phyloP scores from a whole-genome alignment of 2,329 filamentous ascomycete genomes.

The Hymenotorrendiella dingleyae region DNA sequence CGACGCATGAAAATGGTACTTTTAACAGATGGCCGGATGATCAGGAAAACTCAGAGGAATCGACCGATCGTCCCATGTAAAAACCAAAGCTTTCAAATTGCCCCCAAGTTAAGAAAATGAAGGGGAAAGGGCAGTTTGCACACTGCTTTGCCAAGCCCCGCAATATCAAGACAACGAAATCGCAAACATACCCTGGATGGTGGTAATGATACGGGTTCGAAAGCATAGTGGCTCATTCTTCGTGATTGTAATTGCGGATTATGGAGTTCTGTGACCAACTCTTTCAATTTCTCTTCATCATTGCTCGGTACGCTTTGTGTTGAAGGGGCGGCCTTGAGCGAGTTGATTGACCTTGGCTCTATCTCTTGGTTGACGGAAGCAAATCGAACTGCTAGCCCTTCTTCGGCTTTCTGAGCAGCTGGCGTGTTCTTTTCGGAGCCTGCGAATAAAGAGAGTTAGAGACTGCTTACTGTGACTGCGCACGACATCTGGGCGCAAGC shows the following conservation, averaged over 20 bases:
- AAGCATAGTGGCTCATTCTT: conserved; percentile 80
- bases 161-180: conserved; percentile 20
- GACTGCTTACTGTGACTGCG: not conserved
- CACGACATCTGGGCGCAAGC: not conserved
- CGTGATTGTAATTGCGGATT: conserved; percentile 72
- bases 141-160: too few relatives aligned
- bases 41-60: conserved; percentile 8
- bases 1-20: conserved; percentile 15
- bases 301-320: conserved; percentile 15
- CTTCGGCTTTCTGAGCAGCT: conserved; percentile 15
- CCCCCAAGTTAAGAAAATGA: too few relatives aligned
- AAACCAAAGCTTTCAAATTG: too few relatives aligned
- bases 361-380: conserved; percentile 68
- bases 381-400: conserved; percentile 59
- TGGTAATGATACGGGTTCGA: conserved; percentile 85
- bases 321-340: conserved; percentile 24
- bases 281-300: conserved; percentile 21
- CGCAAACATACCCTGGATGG: conserved; percentile 64
- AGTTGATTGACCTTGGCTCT: conserved; percentile 38
- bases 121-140: too few relatives aligned
- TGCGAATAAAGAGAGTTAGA: not conserved
- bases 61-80: conserved; percentile 7
- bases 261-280: conserved; percentile 65
- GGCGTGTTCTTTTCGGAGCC: not conserved
- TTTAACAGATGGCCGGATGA: conserved; percentile 4